phyloP scores from a whole-genome alignment of 805 yeast genomes.

The Kodamaea sagamina region DNA sequence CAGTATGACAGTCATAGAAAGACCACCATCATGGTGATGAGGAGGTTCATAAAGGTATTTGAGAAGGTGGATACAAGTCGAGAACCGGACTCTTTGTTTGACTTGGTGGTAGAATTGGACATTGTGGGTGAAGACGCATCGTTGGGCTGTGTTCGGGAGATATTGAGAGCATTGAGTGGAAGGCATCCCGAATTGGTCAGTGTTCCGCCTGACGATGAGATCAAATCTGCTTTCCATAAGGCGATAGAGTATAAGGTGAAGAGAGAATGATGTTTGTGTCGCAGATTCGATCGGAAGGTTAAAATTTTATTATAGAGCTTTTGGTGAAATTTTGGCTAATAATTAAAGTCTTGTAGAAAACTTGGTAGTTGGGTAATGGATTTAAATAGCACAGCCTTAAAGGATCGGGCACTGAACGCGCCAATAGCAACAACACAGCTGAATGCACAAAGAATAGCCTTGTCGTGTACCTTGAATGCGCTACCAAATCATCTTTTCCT shows the following conservation, averaged over 20 bases:
- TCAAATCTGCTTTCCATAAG: conserved; percentile 47
- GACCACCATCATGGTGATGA: conserved; percentile 63
- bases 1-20: conserved; percentile 51
- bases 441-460: no score
- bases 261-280: no score
- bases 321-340: no score
- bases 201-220: conserved; percentile 31
- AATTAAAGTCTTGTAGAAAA: no score
- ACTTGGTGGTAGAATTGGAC: conserved; percentile 50
- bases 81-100: conserved; percentile 68
- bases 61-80: conserved; percentile 51
- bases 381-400: no score
- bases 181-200: conserved; percentile 43
- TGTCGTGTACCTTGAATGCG: no score
- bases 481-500: not conserved
- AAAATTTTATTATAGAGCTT: no score
- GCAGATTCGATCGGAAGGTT: no score
- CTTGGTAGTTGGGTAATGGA: no score
- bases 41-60: conserved; percentile 69
- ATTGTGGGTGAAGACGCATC: conserved; percentile 14
- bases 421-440: no score
- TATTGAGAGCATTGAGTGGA: conserved; percentile 17
- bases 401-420: no score
- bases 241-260: conserved; percentile 51
- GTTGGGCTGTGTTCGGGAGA: conserved; percentile 9